Conservation (phyloP, 352 stramenopile species). For the Globisporangium heterothallicum region DNA sequence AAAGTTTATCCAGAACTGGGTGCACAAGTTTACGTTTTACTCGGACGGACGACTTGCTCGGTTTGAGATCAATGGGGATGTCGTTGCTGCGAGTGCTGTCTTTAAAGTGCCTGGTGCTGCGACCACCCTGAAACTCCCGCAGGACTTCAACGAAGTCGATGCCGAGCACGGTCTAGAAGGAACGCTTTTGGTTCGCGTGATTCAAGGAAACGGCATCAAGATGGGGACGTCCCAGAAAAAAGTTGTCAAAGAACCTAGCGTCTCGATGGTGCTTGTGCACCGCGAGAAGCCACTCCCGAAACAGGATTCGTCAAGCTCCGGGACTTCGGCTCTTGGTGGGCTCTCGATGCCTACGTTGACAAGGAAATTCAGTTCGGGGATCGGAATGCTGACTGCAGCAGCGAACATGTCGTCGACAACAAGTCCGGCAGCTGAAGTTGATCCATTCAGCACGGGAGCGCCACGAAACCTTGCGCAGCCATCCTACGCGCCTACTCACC, state of each 20-base stretch:
- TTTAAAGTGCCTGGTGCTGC: slow-evolving; percentile 83
- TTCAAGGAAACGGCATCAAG: slow-evolving; percentile 79
- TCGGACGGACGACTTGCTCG: slow-evolving; percentile 74
- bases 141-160: slow-evolving; percentile 86
- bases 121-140: slow-evolving; percentile 81
- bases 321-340: slow-evolving; percentile 31
- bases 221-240: slow-evolving; percentile 65
- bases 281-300: slow-evolving; percentile 48
- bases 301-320: slow-evolving; percentile 21
- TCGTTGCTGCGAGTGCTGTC: slow-evolving; percentile 79
- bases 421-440: slow-evolving; percentile 22
- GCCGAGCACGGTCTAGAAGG: slow-evolving; percentile 69
- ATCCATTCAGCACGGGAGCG: slow-evolving; percentile 53
- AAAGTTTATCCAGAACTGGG: slow-evolving; percentile 87
- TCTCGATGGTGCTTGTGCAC: slow-evolving; percentile 54
- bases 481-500: slow-evolving; percentile 60
- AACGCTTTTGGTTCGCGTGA: slow-evolving; percentile 65
- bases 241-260: slow-evolving; percentile 54
- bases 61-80: slow-evolving; percentile 87
- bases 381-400: slow-evolving; percentile 47
- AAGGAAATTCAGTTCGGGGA: slow-evolving; percentile 63
- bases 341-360: slow-evolving; percentile 73
- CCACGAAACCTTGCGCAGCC: slow-evolving; percentile 50
- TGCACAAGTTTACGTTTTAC: slow-evolving; percentile 89
- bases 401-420: slow-evolving; percentile 27